Evolutionary conservation across 768 basidiomycete species (phyloP).

Genomic region (Leccinum olivaceopallidum): DNA sequence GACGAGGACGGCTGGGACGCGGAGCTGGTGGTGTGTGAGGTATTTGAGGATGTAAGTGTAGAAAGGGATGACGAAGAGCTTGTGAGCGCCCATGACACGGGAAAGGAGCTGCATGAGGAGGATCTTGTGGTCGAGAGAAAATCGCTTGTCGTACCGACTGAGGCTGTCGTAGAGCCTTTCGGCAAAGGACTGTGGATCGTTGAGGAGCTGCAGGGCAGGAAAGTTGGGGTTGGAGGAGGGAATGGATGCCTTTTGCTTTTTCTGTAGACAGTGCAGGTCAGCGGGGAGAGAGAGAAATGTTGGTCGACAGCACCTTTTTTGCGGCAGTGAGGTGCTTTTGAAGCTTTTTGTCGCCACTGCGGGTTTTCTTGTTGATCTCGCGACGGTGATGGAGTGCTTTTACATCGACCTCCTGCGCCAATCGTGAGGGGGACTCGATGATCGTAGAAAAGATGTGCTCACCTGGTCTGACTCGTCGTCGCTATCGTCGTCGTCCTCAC

Average conservation of each 20-base stretch:
- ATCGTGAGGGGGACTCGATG: conserved; percentile 5
- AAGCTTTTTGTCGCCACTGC: conserved; percentile 79
- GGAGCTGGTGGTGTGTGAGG: conserved; percentile 87
- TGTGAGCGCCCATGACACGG: conserved; percentile 90
- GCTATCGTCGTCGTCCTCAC: conserved; percentile 74
- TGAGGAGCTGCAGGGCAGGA: conserved; percentile 86
- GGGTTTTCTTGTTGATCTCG: conserved; percentile 93
- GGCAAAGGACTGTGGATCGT: conserved; percentile 94
- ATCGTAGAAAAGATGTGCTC: neutral
- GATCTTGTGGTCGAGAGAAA: conserved; percentile 95
- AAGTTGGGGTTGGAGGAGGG: conserved; percentile 61
- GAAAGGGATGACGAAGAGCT: conserved; percentile 89
- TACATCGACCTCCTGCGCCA: conserved; percentile 57
- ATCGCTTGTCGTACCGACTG: conserved; percentile 87
- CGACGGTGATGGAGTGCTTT: conserved; percentile 79
- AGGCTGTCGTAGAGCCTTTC: conserved; percentile 91
- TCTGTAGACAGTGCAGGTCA: conserved; percentile 38
- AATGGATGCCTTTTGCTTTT: conserved; percentile 32
- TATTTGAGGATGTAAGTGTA: conserved; percentile 97
- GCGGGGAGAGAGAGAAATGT: neutral
- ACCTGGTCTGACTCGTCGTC: conserved; percentile 66
- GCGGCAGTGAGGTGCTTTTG: conserved; percentile 68
- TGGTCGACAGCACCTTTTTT: conserved; percentile 57
- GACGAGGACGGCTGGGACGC: conserved; percentile 90
- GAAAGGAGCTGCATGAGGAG: conserved; percentile 96